phyloP scores from a whole-genome alignment of 1,284 basidiomycete genomes.

The Ustilago trichophora region DNA sequence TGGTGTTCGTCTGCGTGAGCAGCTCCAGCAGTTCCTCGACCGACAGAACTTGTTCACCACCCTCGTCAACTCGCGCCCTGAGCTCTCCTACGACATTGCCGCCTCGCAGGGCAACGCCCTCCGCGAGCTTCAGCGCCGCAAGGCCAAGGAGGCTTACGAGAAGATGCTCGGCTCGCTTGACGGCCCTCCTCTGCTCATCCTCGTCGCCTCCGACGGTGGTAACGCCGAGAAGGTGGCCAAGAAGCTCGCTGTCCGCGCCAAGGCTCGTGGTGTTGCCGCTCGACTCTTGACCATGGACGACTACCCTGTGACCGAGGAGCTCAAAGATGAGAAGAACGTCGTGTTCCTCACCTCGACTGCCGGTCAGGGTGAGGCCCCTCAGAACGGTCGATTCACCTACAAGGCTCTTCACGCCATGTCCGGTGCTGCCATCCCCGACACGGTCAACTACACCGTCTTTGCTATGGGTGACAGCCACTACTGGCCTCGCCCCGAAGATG shows the following conservation, averaged over 20 bases:
- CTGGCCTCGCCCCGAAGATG: slow-evolving; percentile 96
- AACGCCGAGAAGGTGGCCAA: slow-evolving; percentile 95
- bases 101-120: slow-evolving; percentile 84
- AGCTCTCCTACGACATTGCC: slow-evolving; percentile 84
- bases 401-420: slow-evolving; percentile 76
- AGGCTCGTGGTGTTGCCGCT: slow-evolving; percentile 82
- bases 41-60: slow-evolving; percentile 95
- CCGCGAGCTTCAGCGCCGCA: slow-evolving; percentile 82
- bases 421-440: slow-evolving; percentile 32
- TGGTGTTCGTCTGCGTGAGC: slow-evolving; percentile 91
- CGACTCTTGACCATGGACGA: slow-evolving; percentile 74
- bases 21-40: slow-evolving; percentile 93
- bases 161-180: slow-evolving; percentile 85
- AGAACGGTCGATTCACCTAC: slow-evolving; percentile 90
- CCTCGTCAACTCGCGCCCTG: slow-evolving; percentile 79
- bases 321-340: slow-evolving; percentile 74
- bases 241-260: slow-evolving; percentile 82
- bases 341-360: slow-evolving; percentile 92
- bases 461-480: slow-evolving; percentile 98
- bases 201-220: slow-evolving; percentile 94
- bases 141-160: slow-evolving; percentile 86
- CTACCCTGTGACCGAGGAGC: slow-evolving; percentile 74
- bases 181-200: slow-evolving; percentile 84
- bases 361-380: slow-evolving; percentile 97
- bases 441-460: slow-evolving; percentile 75